Evolutionary conservation across 176 grass and related monocot species (phyloP), one percentile per base, ranked within the genome.

Genomic region (Chrysopogon serrulatus): DNA sequence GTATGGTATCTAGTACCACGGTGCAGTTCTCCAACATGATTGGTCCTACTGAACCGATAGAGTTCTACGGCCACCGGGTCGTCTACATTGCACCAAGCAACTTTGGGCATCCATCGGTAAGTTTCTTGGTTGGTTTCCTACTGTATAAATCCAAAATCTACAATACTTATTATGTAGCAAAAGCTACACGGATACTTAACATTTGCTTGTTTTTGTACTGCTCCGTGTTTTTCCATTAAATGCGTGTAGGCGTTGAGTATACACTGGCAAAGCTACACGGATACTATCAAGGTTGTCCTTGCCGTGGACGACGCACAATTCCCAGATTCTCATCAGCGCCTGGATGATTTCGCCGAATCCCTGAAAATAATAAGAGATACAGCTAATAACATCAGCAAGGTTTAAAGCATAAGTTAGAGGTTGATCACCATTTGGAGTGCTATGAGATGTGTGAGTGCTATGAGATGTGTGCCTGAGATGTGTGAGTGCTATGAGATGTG

Each of bases 311-410:
- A 94, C 2, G 74, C 67, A 8, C 73, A 76, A 2, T 90, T 48
- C 12, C n/a, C n/a, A n/a, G 81, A 92, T 87, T 73, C 84, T 30
- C 70, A 87, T 35, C 59, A 86, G 23, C 80, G 92, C 27, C 36
- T 94, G 37, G 92, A 85, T 80, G 87, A 94, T 27, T 85, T 94
- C 13, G 72, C n/a, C 9, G 73, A 86, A 72, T 92, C 89, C 41
- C 57, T 94, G 37, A 72, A 51, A 6, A 30, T 74, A 15, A 90
- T 91, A 35, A 87, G 62, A 44, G 33, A 82, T 59, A 86, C 80
- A 37, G 5, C 36, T 37, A 37, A 37, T 37, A 1, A 4, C 59
- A 6, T 41, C 35, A 69, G 2, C 4, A 33, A 21, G 8, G 8
- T 67, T 36, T 21, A 10, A 8, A 67, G 17, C 32, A 34, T 32